These are phyloP conservation scores for Neonectria magnoliae DNA, from an alignment of 2,329 filamentous ascomycete species.

Conservation along the genomic window DNA sequence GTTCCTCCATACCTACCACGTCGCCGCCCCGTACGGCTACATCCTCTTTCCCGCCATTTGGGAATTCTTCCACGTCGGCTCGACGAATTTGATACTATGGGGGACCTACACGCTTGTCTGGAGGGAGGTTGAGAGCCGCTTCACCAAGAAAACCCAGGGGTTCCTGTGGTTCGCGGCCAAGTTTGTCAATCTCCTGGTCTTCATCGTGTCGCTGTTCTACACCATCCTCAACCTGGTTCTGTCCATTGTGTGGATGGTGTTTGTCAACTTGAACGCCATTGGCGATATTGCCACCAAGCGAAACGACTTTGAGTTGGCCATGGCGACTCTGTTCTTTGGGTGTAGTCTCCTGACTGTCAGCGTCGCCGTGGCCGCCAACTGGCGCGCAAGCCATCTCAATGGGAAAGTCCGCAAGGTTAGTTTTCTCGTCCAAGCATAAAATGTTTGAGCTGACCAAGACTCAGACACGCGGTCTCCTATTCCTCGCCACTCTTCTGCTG, in stretches of 20 bases:
- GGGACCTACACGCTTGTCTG: conserved; percentile 25
- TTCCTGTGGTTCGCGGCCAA: conserved; percentile 20
- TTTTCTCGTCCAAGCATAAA: background rate
- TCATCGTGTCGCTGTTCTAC: conserved; percentile 24
- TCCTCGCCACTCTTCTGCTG: conserved; percentile 13
- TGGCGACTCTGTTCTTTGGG: conserved; percentile 17
- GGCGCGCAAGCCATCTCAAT: background rate
- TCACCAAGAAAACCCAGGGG: background rate
- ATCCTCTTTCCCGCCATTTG: conserved; percentile 21
- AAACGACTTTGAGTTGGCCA: conserved; percentile 24
- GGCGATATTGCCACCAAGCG: conserved; percentile 21
- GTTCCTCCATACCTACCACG: conserved; percentile 20
- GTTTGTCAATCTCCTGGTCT: conserved; percentile 14
- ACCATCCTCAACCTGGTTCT: conserved; percentile 18
- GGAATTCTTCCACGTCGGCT: conserved; percentile 23
- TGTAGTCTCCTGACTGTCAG: conserved; percentile 19
- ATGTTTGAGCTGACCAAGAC: background rate
- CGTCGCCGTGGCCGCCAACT: conserved; percentile 12
- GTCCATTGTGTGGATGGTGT: conserved; percentile 23
- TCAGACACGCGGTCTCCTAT: background rate
- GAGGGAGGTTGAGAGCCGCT: conserved; percentile 10
- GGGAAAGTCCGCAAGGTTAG: conserved; percentile 17
- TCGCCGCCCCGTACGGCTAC: conserved; percentile 18
- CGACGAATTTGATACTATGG: conserved; percentile 22
- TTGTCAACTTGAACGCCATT: conserved; percentile 22